phyloP scores from a whole-genome alignment of 257 asterid species.

The Jasminum sambac region DNA sequence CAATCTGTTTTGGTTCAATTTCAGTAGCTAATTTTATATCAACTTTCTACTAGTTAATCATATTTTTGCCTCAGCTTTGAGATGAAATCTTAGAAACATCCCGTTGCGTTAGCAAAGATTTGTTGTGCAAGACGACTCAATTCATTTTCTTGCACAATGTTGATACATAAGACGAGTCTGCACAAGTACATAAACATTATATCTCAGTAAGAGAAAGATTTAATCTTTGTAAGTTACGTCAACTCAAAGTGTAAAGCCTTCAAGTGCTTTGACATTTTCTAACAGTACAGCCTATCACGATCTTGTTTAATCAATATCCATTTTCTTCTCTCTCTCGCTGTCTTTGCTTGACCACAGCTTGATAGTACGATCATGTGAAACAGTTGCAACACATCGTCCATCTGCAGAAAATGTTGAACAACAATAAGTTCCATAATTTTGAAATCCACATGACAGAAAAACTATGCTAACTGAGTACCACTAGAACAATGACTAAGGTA shows the following conservation, averaged over 20 bases:
- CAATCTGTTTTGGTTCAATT: neutral
- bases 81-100: too few relatives aligned
- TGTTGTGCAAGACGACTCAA: too few relatives aligned
- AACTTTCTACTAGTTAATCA: too few relatives aligned
- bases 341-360: slow-evolving; percentile 77
- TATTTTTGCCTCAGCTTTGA: too few relatives aligned
- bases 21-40: neutral
- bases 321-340: slow-evolving; percentile 57
- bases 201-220: neutral
- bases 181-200: neutral
- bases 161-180: neutral
- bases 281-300: neutral
- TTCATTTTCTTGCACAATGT: neutral
- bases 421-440: neutral
- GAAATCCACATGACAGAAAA: neutral
- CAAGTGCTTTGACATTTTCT: neutral
- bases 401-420: slow-evolving; percentile 42
- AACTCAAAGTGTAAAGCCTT: neutral
- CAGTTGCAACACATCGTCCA: slow-evolving; percentile 76
- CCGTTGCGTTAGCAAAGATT: too few relatives aligned
- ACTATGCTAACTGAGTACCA: neutral
- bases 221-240: neutral
- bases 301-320: slow-evolving; percentile 62
- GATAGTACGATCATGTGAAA: slow-evolving; percentile 91
- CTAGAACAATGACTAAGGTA: neutral